Conservation (phyloP, 2,329 filamentous ascomycete genomes). For the Alternaria sp. region DNA sequence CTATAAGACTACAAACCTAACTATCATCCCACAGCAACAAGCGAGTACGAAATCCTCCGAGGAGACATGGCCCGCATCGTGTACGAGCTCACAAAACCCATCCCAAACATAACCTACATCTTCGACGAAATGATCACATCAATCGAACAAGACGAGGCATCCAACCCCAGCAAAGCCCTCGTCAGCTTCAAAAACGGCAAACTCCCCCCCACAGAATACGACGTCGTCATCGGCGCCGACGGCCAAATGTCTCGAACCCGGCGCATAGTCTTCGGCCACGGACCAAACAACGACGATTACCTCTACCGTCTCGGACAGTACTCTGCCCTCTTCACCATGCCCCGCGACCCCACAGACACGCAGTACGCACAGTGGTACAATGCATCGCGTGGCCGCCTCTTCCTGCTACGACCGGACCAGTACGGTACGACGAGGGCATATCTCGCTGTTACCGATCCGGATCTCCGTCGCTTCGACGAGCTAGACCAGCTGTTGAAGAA, state of each 20-base stretch:
- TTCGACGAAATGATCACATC: conserved; percentile 45
- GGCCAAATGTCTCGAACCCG: conserved; percentile 44
- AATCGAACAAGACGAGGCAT: conserved; percentile 24
- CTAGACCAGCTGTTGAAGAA: conserved; percentile 27
- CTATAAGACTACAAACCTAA: background rate
- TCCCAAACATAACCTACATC: conserved; percentile 42
- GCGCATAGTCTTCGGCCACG: conserved; percentile 31
- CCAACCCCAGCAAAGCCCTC: conserved; percentile 41
- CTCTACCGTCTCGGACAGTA: conserved; percentile 37
- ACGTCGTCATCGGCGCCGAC: conserved; percentile 45
- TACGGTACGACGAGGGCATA: conserved; percentile 34
- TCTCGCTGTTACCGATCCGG: conserved; percentile 28
- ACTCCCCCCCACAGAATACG: conserved; percentile 24
- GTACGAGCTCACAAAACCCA: conserved; percentile 53
- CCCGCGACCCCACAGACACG: conserved; percentile 28
- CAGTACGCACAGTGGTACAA: conserved; percentile 41
- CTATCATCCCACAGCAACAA: conserved; percentile 51
- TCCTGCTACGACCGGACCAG: conserved; percentile 37
- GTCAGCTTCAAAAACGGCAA: conserved; percentile 52
- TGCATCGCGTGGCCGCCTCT: conserved; percentile 30
- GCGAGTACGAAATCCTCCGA: conserved; percentile 68
- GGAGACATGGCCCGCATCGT: conserved; percentile 64
- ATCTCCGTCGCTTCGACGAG: conserved; percentile 31
- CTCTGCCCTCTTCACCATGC: conserved; percentile 46
- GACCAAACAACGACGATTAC: conserved; percentile 30